These are phyloP conservation scores for Candida ulmi DNA, from an alignment of 805 yeast genomes.

Conservation along the genomic window DNA sequence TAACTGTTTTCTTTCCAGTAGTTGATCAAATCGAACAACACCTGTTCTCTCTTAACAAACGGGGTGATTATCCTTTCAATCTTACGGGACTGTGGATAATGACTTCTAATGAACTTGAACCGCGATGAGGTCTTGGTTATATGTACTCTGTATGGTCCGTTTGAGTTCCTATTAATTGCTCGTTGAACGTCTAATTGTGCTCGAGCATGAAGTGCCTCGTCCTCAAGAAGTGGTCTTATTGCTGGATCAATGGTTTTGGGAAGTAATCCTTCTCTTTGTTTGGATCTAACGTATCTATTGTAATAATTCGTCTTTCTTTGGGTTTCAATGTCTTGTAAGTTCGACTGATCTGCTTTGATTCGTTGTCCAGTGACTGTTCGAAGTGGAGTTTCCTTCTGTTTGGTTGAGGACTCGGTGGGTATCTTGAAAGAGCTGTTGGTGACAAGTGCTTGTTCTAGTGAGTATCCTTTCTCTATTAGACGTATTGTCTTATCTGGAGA, in stretches of 20 bases:
- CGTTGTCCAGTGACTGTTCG: constrained; percentile 7
- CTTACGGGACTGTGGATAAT: constrained; percentile 13
- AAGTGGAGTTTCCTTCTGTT: neutral
- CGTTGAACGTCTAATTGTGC: constrained; percentile 10
- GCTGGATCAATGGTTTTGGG: constrained; percentile 15
- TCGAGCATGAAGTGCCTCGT: constrained; percentile 17
- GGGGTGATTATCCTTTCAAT: constrained; percentile 12
- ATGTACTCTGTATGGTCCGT: constrained; percentile 18
- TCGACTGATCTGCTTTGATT: constrained; percentile 14
- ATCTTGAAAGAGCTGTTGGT: too few species aligned
- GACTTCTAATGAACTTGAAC: constrained; percentile 14
- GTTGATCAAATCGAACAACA: constrained; percentile 7
- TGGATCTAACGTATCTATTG: constrained; percentile 8
- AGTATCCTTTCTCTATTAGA: constrained; percentile 7
- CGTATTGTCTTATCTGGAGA: constrained; percentile 10
- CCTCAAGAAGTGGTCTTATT: constrained; percentile 10
- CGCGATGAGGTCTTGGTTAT: constrained; percentile 5
- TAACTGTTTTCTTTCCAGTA: constrained; percentile 6
- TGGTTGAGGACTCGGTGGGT: neutral
- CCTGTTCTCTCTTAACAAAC: constrained; percentile 9
- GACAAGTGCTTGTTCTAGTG: constrained; percentile 9
- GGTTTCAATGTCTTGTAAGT: constrained; percentile 11
- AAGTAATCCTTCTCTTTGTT: constrained; percentile 10
- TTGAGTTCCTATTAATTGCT: constrained; percentile 1
- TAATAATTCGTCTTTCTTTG: constrained; percentile 13